Base-by-base conservation (phyloP, 352 stramenopile species). In the Detonula confervacea region DNA sequence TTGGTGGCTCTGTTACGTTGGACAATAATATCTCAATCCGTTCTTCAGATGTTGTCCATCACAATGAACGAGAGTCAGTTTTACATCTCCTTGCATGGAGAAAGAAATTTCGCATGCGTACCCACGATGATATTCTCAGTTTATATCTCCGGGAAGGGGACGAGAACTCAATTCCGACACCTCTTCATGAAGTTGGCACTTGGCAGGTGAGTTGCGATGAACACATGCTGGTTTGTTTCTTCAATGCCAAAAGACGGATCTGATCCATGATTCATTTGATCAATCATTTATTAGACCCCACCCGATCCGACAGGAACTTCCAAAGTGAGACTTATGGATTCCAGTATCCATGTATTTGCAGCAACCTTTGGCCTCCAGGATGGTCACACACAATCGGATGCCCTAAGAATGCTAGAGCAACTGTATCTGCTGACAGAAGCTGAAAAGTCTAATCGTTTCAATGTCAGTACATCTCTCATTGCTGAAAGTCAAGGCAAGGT, bases 351-450 rank as follows among this genome's bases (percentile, higher is more conserved):
- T 70, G 83, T 90, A 16, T 95, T 94, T 77, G 77, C 88, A n/a
- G 85, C 90, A 9, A 93, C 89, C 24, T 95, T 95, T 78, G 84
- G 86, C 16, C 66, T 94, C 2, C 90, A 93, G 62, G 86, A 91
- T 83, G 77, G 83, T 8, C 79, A 88, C 37, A 89, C 90, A 54
- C 90, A 95, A 73, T 77, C 85, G 18, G 73, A 86, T 46, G 88
- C 88, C 24, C 74, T 95, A 55, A 60, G 81, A 33, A 90, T 94
- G 71, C 73, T 95, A 6, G 84, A 92, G 42, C 33, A 39, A 25
- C 52, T 87, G 42, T 79, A 85, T 47, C 24, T 64, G 3, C 57
- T 62, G 24, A 56, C 69, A 27, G 75, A 87, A 27, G 70, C 59
- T 44, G 77, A 87, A 20, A 86, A 80, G 52, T 71, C 73, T 16